Conservation (phyloP, 352 stramenopile species). For the Globisporangium sylvaticum region DNA sequence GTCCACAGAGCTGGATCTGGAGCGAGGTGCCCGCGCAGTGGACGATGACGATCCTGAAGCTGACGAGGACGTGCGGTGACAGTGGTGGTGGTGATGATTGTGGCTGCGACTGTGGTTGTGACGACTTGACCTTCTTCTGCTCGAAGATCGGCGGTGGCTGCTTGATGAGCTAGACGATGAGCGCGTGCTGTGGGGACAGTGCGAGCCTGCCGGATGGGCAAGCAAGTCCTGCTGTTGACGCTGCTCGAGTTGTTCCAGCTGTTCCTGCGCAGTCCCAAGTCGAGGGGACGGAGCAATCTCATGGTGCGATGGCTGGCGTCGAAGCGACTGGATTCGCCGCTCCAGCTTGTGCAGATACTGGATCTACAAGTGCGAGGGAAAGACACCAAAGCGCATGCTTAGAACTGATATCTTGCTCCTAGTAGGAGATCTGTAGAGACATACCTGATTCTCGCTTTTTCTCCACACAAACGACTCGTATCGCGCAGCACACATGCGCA, state of each 20-base stretch:
- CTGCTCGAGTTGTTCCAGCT: slow-evolving; percentile 4
- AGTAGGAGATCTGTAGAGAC: not conserved
- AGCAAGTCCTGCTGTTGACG: slow-evolving; percentile 5
- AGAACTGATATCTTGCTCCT: not conserved
- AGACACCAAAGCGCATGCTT: not conserved
- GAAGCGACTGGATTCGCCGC: slow-evolving; percentile 58
- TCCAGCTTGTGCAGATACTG: slow-evolving; percentile 71
- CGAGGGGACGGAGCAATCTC: slow-evolving; percentile 10
- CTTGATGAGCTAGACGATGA: slow-evolving; percentile 17
- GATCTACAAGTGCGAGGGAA: slow-evolving; percentile 13
- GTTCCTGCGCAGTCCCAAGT: slow-evolving; percentile 6
- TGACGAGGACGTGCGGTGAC: not conserved
- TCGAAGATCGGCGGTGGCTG: slow-evolving; percentile 16
- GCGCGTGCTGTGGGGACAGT: not conserved
- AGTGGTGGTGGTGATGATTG: not conserved
- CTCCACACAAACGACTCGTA: slow-evolving; percentile 77
- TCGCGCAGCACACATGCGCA: slow-evolving; percentile 53
- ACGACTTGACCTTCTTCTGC: slow-evolving; percentile 9
- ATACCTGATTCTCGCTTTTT: slow-evolving; percentile 55
- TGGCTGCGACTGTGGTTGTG: not conserved
- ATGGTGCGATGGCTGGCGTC: slow-evolving; percentile 40
- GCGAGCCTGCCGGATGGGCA: not conserved
- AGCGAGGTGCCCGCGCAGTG: not conserved
- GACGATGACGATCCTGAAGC: slow-evolving; percentile 2
- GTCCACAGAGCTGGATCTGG: not conserved